Evolutionary conservation across 176 grass and related monocot genomes (phyloP), one percentile per base, ranked within the genome.

Genomic region (Triticum dicoccoides): DNA sequence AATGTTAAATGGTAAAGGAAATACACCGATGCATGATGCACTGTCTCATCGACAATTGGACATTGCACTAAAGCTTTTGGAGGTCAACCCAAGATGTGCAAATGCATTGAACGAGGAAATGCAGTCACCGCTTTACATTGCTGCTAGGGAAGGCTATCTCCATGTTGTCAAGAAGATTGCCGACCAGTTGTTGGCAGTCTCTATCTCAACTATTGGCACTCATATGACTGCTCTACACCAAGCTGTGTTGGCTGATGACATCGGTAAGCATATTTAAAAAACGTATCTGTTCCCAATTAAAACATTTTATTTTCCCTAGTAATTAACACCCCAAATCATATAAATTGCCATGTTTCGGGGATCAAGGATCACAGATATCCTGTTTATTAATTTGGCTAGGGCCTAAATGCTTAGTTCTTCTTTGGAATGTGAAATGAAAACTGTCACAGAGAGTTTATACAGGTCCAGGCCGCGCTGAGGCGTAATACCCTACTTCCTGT

Each of bases 11-110:
- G 3, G 0, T 5, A 0, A 7, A 35, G 77, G 78, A 3, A 76
- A 87, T 61, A 81, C 85, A 21, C 42, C 85, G 8, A 20, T 87
- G 85, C 85, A 87, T n/a, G 85, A 87, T 68, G 85, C 85, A 9
- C 45, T 87, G 35, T 75, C 14, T 2, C 14, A 54, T 8, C 32
- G 68, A 3, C 62, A 37, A 5, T 30, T 2, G 0, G 18, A 87
- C 14, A 42, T 80, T 9, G 64, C 76, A 9, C 1, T 74, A 10
- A 58, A 21, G 17, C 33, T 87, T 58, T 24, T 87, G n/a, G 17
- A 72, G 15, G 77, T 47, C 6, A 65, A 87, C 14, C 65, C 75
- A 9, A 38, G 18, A 23, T 34, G 71, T 14, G 30, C 13, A 20
- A 17, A 87, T 6, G 34, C 34, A 52, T 34, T 64, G 17, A 87